phyloP scores from a whole-genome alignment of 1,139 yeast genomes.

The Protomyces inundatus region DNA sequence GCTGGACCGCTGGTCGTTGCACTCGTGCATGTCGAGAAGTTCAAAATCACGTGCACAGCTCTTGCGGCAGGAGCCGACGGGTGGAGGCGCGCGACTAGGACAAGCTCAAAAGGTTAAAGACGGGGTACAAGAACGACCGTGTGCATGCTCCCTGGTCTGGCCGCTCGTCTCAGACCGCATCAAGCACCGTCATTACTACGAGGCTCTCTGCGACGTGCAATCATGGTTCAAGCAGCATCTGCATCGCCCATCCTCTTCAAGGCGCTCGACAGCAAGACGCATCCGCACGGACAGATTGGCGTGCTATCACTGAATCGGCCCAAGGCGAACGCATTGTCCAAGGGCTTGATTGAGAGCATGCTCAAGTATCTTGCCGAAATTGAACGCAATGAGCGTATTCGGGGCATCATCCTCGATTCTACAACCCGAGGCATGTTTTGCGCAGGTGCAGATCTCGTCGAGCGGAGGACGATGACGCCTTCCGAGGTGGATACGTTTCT shows the following conservation, averaged over 20 bases:
- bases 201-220: not conserved
- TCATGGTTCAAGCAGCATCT: not conserved
- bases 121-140: no score
- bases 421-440: constrained; percentile 11
- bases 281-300: constrained; percentile 16
- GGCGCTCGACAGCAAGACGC: constrained; percentile 1
- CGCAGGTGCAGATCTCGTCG: constrained; percentile 22
- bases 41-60: no score
- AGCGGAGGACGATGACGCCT: constrained; percentile 14
- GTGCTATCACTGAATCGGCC: constrained; percentile 11
- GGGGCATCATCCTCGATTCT: constrained; percentile 8
- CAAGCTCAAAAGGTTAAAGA: no score
- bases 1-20: no score
- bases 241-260: not conserved
- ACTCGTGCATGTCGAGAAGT: no score
- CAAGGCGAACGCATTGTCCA: constrained; percentile 14
- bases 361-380: not conserved
- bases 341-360: not conserved
- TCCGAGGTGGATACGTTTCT: constrained; percentile 7
- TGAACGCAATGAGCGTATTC: not conserved
- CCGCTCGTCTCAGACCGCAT: no score
- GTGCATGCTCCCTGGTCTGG: no score
- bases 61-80: no score
- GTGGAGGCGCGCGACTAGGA: no score
- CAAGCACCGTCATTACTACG: no score